Base-by-base conservation (phyloP, 176 grass and related monocot species). In the Microstegium vimineum region DNA sequence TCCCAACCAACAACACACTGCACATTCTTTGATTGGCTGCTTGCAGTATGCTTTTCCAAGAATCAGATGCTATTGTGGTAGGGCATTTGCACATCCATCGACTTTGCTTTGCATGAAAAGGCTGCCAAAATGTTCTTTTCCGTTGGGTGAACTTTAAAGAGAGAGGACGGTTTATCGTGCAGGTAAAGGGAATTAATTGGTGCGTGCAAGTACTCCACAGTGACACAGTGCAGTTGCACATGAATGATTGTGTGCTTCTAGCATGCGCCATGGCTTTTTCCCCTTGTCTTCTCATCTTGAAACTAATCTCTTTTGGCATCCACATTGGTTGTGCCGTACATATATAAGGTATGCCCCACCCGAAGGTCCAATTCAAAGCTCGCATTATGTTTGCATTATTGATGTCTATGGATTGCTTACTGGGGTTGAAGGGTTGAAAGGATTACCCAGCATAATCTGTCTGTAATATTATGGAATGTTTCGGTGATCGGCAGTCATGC, bases 41-140 rank as follows among this genome's bases (percentile, higher is more conserved):
- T 84, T 80, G 65, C 9, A 41, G 47, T 25, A 60, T 38, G 26
- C 70, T 41, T 77, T 80, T 80, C 62, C 31, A 35, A 74, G 75
- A 79, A 88, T 83, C 68, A 66, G 81, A 84, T 84, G 74, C 86
- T 35, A n/a, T n/a, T n/a, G n/a, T n/a, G n/a, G n/a, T n/a, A 84
- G 68, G 81, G 22, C 46, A 75, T 82, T 62, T 45, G 71, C 34
- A 70, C 81, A 84, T 82, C 51, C 18, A 61, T 38, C 82, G 75
- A 62, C 87, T 89, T 82, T 86, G 87, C 87, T 86, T 89, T 65
- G 22, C 72, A 77, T 57, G 78, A 65, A 89, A 89, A 89, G 72
- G 87, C 87, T 82, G 83, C 65, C 87, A 76, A 72, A 85, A 34
- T 76, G 77, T 57, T 83, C 82, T 89, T 85, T 89, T 67, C 35